A percentile compares a stretch with the other conserved stretches of the same genome.
Conservation (phyloP, 257 asterid genomes). For the Verbascum thapsus region DNA sequence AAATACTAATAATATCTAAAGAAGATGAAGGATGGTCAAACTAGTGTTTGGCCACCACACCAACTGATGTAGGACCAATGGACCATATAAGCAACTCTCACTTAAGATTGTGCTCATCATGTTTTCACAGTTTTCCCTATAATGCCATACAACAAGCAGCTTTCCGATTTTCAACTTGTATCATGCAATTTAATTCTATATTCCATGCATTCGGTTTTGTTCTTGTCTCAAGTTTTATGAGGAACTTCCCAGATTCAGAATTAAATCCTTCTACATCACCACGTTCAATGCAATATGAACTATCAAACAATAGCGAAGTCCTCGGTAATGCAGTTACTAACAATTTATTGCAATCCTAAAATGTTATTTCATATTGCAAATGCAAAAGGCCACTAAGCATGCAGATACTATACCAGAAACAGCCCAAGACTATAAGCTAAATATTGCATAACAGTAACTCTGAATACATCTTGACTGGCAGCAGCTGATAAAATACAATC, state of each 20-base stretch:
- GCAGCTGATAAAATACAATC: slow-evolving; percentile 15
- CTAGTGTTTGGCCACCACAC: background rate
- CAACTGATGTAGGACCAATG: background rate
- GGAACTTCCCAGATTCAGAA: background rate
- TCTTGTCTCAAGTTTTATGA: background rate
- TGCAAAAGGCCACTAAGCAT: background rate
- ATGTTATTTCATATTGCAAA: slow-evolving; percentile 14
- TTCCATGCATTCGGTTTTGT: background rate
- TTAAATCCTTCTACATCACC: slow-evolving; percentile 8
- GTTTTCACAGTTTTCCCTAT: background rate
- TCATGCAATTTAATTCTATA: background rate
- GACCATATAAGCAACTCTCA: background rate
- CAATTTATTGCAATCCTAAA: background rate
- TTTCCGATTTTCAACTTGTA: background rate
- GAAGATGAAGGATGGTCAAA: slow-evolving; percentile 15
- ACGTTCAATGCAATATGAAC: background rate
- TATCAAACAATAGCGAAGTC: slow-evolving; percentile 10
- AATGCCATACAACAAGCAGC: background rate
- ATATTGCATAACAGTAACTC: background rate
- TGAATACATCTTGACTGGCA: slow-evolving; percentile 1
- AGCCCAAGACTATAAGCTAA: background rate
- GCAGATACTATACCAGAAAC: background rate
- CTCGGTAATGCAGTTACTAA: background rate
- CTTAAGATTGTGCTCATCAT: background rate
- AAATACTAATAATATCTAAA: background rate